Percentiles rank a stretch among this genome's conserved stretches.
Evolutionary conservation across 2,329 filamentous ascomycete species (phyloP).

Genomic region (Dryadomyces quercus-mongolicae): DNA sequence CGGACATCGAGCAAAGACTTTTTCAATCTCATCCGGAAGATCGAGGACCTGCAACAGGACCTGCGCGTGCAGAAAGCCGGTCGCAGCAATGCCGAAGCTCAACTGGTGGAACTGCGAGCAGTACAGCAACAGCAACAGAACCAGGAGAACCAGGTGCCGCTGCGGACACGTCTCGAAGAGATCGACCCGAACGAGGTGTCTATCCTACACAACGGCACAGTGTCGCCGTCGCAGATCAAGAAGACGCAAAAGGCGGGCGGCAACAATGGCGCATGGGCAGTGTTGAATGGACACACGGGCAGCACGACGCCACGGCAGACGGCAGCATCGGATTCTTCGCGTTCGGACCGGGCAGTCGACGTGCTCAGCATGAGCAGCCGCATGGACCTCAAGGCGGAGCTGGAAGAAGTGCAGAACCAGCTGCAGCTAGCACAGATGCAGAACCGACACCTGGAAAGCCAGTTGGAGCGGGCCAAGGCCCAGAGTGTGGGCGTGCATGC

Average conservation of each 20-base stretch:
- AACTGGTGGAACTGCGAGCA: constrained; percentile 66
- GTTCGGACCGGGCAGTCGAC: constrained; percentile 77
- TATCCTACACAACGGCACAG: constrained; percentile 26
- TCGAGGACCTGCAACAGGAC: constrained; percentile 82
- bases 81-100: constrained; percentile 68
- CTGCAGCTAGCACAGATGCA: constrained; percentile 92
- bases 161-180: constrained; percentile 68
- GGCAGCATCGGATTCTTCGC: constrained; percentile 57
- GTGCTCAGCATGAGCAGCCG: constrained; percentile 73
- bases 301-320: constrained; percentile 65
- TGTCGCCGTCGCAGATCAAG: constrained; percentile 55
- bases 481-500: constrained; percentile 28
- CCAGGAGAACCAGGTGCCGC: constrained; percentile 43
- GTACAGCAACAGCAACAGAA: constrained; percentile 32
- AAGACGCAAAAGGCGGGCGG: constrained; percentile 28
- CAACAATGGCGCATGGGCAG: background rate
- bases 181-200: constrained; percentile 75
- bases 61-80: constrained; percentile 74
- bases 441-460: constrained; percentile 81
- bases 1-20: constrained; percentile 7
- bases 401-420: constrained; percentile 89
- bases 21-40: constrained; percentile 74
- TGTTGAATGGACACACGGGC: constrained; percentile 17
- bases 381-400: constrained; percentile 81
- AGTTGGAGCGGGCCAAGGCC: constrained; percentile 53